Evolutionary conservation across 805 yeast species (phyloP).

Genomic region (Ogataea nonfermentans): DNA sequence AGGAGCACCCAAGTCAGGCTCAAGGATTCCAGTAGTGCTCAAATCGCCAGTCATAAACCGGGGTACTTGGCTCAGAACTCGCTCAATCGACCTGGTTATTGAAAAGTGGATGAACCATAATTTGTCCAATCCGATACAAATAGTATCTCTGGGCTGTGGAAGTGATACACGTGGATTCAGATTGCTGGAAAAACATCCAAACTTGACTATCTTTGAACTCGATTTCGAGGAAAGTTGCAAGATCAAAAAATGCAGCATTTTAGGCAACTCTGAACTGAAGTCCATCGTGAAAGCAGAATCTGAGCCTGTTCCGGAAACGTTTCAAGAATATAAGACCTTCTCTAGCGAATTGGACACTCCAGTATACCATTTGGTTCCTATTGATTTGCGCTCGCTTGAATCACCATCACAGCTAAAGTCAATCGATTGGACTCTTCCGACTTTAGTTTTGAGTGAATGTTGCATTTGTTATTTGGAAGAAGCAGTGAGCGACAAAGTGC

Average conservation of each 20-base stretch:
- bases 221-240: conserved; percentile 58
- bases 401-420: conserved; percentile 5
- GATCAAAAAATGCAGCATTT: conserved; percentile 51
- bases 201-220: conserved; percentile 52
- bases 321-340: conserved; percentile 25
- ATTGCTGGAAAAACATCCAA: conserved; percentile 36
- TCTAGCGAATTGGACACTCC: conserved; percentile 36
- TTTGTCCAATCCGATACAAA: conserved; percentile 39
- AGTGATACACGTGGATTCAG: conserved; percentile 69
- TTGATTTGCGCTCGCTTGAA: conserved; percentile 47
- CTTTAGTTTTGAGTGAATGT: conserved; percentile 70
- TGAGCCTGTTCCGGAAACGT: conserved; percentile 9
- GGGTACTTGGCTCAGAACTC: conserved; percentile 66
- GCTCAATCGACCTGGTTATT: conserved; percentile 47
- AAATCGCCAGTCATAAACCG: conserved; percentile 68
- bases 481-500: conserved; percentile 42
- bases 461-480: conserved; percentile 69
- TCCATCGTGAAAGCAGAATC: conserved; percentile 25
- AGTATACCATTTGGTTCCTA: conserved; percentile 51
- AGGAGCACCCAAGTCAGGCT: neutral
- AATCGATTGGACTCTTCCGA: conserved; percentile 41
- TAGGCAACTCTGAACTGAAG: conserved; percentile 31
- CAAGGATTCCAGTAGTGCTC: conserved; percentile 4
- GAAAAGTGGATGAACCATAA: conserved; percentile 38
- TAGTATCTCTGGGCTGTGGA: conserved; percentile 77